These are phyloP conservation scores for Diaporthe sp. DNA, from an alignment of 2,329 filamentous ascomycete genomes.

Conservation along the genomic window DNA sequence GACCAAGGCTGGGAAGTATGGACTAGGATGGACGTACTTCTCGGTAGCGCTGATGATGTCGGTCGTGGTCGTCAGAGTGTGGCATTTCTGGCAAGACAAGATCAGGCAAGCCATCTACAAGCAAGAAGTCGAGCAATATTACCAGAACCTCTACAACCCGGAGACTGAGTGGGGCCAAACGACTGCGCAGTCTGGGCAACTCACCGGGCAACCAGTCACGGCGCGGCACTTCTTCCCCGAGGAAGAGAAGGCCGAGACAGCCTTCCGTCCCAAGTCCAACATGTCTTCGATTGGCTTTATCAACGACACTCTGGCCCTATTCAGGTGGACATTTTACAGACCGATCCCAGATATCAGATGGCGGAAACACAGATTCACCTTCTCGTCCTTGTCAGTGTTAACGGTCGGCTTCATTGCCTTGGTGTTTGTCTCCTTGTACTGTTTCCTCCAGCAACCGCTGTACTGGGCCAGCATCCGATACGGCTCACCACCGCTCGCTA, in stretches of 20 bases:
- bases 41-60: constrained; percentile 78
- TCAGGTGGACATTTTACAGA: constrained; percentile 90
- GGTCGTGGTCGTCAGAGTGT: constrained; percentile 80
- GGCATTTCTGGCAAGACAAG: constrained; percentile 94
- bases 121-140: constrained; percentile 80
- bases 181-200: constrained; percentile 62
- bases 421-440: constrained; percentile 82
- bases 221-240: constrained; percentile 84
- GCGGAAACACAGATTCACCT: constrained; percentile 79
- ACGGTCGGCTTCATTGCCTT: constrained; percentile 77
- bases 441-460: constrained; percentile 88
- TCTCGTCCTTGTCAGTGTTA: constrained; percentile 83
- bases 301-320: constrained; percentile 85
- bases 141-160: constrained; percentile 66
- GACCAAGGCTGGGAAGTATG: constrained; percentile 87
- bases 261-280: constrained; percentile 77
- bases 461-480: constrained; percentile 90
- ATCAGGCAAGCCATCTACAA: constrained; percentile 91
- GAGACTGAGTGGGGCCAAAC: constrained; percentile 63
- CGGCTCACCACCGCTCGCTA: constrained; percentile 89
- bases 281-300: constrained; percentile 81
- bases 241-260: constrained; percentile 68
- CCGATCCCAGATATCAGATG: constrained; percentile 82
- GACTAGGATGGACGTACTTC: constrained; percentile 89
- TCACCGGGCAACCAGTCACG: constrained; percentile 47